Conservation (phyloP, 208 protist species). For the Leishmania turanica region DNA sequence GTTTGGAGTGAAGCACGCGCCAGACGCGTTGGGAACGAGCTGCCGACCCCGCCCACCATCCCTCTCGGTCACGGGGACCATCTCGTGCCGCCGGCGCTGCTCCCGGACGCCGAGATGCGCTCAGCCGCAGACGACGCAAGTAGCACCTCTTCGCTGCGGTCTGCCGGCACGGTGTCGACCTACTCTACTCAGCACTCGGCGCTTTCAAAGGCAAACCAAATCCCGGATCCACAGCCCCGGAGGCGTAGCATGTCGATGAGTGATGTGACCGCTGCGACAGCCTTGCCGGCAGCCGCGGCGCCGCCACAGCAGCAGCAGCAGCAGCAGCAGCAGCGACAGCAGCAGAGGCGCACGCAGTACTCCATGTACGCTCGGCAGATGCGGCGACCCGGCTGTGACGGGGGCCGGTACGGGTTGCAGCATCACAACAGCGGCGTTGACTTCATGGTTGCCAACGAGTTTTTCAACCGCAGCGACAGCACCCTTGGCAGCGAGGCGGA, state of each 20-base stretch:
- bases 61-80: not conserved
- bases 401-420: not conserved
- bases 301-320: not conserved
- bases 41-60: not conserved
- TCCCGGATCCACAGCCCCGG: not conserved
- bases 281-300: not conserved
- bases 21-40: not conserved
- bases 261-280: not conserved
- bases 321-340: not conserved
- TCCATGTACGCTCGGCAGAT: conserved; percentile 26
- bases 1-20: not conserved
- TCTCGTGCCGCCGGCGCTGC: not conserved
- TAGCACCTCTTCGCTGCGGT: not conserved
- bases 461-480: conserved; percentile 22
- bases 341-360: conserved; percentile 29
- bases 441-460: conserved; percentile 25
- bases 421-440: conserved; percentile 18
- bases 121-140: not conserved
- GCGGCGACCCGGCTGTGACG: not conserved
- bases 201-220: not conserved
- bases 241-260: not conserved
- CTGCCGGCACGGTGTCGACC: not conserved
- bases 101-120: not conserved
- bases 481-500: not conserved
- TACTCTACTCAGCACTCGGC: not conserved